Evolutionary conservation across 1,284 basidiomycete genomes (phyloP).

Genomic region (Amylostereum chailletii): DNA sequence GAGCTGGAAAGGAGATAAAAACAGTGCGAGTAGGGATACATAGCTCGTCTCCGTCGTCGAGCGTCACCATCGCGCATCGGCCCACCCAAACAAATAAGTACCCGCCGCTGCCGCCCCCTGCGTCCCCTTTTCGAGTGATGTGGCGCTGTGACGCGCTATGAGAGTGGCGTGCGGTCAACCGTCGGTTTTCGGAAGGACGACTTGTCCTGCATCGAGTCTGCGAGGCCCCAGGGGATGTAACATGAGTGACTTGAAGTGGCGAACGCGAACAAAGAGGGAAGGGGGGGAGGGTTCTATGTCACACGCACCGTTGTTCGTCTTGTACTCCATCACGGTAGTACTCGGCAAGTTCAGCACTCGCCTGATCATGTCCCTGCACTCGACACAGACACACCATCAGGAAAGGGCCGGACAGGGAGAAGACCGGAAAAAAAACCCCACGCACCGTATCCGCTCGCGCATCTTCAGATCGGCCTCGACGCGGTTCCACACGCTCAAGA

Average conservation of each 20-base stretch:
- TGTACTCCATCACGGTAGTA: conserved; percentile 75
- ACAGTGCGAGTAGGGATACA: no score
- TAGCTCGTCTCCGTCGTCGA: no score
- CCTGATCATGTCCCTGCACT: conserved; percentile 57
- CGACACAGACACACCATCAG: not conserved
- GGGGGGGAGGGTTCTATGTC: not conserved
- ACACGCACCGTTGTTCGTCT: conserved; percentile 69
- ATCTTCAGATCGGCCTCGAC: conserved; percentile 57
- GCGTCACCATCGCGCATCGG: no score
- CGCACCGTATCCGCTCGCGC: conserved; percentile 67
- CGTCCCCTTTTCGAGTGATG: no score
- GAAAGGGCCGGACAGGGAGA: not conserved
- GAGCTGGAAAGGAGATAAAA: no score
- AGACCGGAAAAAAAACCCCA: conserved; percentile 9
- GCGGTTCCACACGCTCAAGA: conserved; percentile 74
- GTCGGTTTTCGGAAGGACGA: conserved; percentile 57
- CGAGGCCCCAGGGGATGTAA: not conserved
- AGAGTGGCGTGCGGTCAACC: conserved; percentile 13
- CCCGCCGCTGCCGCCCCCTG: no score
- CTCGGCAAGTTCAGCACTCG: conserved; percentile 59
- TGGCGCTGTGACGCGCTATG: conserved; percentile 2
- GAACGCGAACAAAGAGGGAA: not conserved
- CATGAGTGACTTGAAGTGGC: not conserved
- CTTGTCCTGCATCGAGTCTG: conserved; percentile 79
- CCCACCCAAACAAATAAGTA: no score